A percentile compares a stretch with the other conserved stretches of the same genome.
Evolutionary conservation across 441 rosid genomes (phyloP).

Genomic region (Pelargonium fulgidum): DNA sequence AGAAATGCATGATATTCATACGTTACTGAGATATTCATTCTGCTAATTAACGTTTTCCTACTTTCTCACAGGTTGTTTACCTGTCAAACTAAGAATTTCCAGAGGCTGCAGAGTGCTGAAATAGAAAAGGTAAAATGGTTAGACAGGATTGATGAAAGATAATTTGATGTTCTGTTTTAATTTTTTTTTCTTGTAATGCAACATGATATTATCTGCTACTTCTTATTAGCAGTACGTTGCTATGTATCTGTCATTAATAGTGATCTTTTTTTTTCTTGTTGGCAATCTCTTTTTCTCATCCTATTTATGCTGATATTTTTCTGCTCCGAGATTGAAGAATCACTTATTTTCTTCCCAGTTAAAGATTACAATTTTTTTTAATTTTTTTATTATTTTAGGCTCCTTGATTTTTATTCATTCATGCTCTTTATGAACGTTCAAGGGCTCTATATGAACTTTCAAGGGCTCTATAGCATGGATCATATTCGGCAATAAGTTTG

Average conservation of each 20-base stretch:
- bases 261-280: slow-evolving; percentile 2
- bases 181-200: neutral
- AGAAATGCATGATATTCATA: slow-evolving; percentile 9
- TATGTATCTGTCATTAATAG: neutral
- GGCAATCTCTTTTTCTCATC: neutral
- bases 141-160: slow-evolving; percentile 4
- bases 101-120: slow-evolving; percentile 38
- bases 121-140: slow-evolving; percentile 49
- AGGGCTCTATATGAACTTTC: neutral
- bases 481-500: neutral
- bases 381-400: neutral
- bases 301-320: neutral
- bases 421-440: neutral
- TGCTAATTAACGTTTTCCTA: slow-evolving; percentile 16
- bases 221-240: too few species aligned
- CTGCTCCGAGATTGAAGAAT: neutral
- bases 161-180: neutral
- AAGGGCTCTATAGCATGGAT: neutral
- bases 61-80: slow-evolving; percentile 39
- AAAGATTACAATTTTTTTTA: neutral
- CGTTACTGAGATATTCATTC: slow-evolving; percentile 9
- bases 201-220: too few species aligned
- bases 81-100: slow-evolving; percentile 42
- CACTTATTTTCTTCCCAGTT: neutral
- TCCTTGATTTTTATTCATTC: neutral